Evolutionary conservation across 2,329 filamentous ascomycete species (phyloP).

Genomic region (Fusarium floridanum): DNA sequence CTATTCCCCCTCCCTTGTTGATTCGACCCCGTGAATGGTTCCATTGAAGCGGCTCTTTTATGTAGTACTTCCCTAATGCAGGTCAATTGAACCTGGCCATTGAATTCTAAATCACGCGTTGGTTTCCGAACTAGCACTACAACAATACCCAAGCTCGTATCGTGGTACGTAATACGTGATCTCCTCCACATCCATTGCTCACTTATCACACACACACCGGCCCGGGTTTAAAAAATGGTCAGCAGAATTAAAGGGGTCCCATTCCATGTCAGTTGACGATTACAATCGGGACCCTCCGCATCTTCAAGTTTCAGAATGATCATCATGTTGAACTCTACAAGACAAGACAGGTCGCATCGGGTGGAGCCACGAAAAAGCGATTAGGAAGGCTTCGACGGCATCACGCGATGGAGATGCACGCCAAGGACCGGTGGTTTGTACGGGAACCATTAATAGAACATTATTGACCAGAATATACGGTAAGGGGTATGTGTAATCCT

Average conservation of each 20-base stretch:
- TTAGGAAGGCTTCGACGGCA: neutral
- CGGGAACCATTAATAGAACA: constrained; percentile 31
- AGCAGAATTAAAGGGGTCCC: neutral
- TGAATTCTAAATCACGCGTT: neutral
- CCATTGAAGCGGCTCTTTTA: neutral
- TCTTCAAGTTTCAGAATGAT: neutral
- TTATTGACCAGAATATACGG: constrained; percentile 44
- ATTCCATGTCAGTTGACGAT: neutral
- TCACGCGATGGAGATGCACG: constrained; percentile 7
- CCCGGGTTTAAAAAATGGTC: neutral
- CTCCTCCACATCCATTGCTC: neutral
- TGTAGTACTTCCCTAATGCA: neutral
- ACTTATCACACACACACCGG: neutral
- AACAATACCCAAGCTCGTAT: neutral
- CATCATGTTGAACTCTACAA: neutral
- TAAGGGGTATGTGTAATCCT: constrained; percentile 48
- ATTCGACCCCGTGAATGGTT: neutral
- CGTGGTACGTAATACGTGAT: neutral
- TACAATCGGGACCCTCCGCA: neutral
- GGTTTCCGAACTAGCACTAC: neutral
- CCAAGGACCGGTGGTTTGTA: neutral
- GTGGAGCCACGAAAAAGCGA: neutral
- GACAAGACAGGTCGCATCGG: neutral
- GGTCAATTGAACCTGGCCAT: neutral
- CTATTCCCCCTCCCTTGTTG: neutral